Base-by-base conservation (phyloP, 352 stramenopile genomes). In the Phytophthora boehmeriae region DNA sequence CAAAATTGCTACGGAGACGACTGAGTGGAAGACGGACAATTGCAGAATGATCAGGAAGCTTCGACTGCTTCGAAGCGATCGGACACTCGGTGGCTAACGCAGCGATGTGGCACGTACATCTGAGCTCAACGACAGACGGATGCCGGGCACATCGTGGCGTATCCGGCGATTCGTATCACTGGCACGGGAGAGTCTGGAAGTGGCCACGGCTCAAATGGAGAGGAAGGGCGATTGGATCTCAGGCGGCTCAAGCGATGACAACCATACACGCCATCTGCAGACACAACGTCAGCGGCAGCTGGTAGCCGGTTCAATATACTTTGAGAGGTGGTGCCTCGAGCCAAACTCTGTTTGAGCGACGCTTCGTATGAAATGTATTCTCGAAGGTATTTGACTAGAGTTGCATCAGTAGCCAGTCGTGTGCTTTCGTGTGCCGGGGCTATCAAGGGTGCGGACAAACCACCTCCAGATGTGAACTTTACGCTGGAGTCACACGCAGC, bases 121-220 rank as follows among this genome's bases (percentile, higher is more conserved):
- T n/a, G 10, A 13, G 34, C 34, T 13, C 34, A 20, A 42, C 50
- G 45, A 63, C 61, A 69, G 62, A 58, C 56, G 63, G 49, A 54
- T 71, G 56, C 63, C 50, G 54, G 54, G 43, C 63, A 66, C 49
- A 71, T 71, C 63, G 63, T 57, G 61, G 53, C 54, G 60, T 22
- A 57, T 54, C 28, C 27, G 10, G 17, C 36, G 36, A 30, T 30
- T 30, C 38, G 38, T 44, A 17, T 34, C 42, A 28, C 6, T 34
- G 4, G 42, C 20, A 48, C 20, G 16, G 42, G 17, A 48, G 42
- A 16, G 8, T 2, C 4, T 20, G 42, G 8, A 11, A 16, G 19
- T 45, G 39, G 39, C 39, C 39, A 45, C 39, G n/a, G n/a, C 39
- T 19, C 25, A 30, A 30, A 30, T 35, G 22, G 32, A 17, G 34